A percentile compares a stretch with the other conserved stretches of the same genome.
phyloP scores from a whole-genome alignment of 768 basidiomycete genomes.

The Psilocybe cyanescens region DNA sequence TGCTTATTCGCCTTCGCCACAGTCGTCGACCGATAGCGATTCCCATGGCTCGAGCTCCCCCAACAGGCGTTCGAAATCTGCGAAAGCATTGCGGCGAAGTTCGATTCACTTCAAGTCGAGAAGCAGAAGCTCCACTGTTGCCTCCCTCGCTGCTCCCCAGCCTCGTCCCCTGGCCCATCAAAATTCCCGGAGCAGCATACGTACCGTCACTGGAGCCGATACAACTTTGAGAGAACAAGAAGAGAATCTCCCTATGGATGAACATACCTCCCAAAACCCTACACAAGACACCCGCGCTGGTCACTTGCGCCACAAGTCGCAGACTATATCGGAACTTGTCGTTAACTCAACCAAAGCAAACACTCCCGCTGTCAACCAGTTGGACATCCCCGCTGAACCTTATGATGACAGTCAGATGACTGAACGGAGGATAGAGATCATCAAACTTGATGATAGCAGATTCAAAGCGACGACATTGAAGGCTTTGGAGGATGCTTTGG shows the following conservation, averaged over 20 bases:
- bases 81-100: conserved; percentile 32
- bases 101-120: conserved; percentile 43
- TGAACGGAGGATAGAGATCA: conserved; percentile 44
- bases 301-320: conserved; percentile 35
- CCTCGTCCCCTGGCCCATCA: conserved; percentile 41
- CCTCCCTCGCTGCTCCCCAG: conserved; percentile 51
- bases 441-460: conserved; percentile 52
- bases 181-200: conserved; percentile 68
- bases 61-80: conserved; percentile 31
- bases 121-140: conserved; percentile 72
- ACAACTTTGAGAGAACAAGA: conserved; percentile 37
- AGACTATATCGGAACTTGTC: conserved; percentile 31
- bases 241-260: conserved; percentile 18
- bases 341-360: conserved; percentile 24
- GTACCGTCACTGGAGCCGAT: conserved; percentile 69
- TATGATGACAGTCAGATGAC: conserved; percentile 18
- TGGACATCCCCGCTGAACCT: not conserved
- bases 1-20: conserved; percentile 64
- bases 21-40: conserved; percentile 71
- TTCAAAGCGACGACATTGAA: conserved; percentile 61
- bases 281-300: conserved; percentile 14
- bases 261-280: conserved; percentile 26
- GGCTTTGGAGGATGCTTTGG: conserved; percentile 56
- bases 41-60: conserved; percentile 43
- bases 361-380: conserved; percentile 5